These are phyloP conservation scores for Bertia moriformis DNA, from an alignment of 2,329 filamentous ascomycete genomes.

Conservation along the genomic window DNA sequence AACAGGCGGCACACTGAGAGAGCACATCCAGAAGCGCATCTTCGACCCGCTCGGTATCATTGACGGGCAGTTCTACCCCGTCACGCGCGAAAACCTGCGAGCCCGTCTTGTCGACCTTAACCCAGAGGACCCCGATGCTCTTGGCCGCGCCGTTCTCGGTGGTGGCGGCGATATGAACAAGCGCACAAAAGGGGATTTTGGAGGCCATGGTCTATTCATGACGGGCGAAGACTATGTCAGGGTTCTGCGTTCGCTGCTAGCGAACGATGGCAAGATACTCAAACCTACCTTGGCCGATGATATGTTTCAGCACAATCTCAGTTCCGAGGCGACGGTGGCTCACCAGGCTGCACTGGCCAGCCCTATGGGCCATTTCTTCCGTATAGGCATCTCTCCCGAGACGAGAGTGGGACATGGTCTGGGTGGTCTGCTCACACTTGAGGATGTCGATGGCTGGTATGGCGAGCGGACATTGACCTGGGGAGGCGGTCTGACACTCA, in stretches of 20 bases:
- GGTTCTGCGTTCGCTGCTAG: conserved; percentile 27
- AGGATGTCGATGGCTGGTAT: conserved; percentile 26
- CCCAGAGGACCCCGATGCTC: conserved; percentile 17
- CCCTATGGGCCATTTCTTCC: conserved; percentile 18
- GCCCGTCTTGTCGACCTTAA: conserved; percentile 19
- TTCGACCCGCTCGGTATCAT: conserved; percentile 25
- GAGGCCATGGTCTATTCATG: conserved; percentile 26
- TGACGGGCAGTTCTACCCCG: conserved; percentile 22
- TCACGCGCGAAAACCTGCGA: conserved; percentile 17
- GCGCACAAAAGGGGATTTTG: conserved; percentile 20
- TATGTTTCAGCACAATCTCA: conserved; percentile 32
- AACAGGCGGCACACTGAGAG: conserved; percentile 23
- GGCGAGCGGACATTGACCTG: conserved; percentile 25
- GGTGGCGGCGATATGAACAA: conserved; percentile 16
- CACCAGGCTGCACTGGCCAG: conserved; percentile 13
- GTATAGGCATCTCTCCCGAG: conserved; percentile 14
- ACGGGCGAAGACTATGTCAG: conserved; percentile 22
- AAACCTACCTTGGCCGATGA: conserved; percentile 20
- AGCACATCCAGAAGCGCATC: conserved; percentile 26
- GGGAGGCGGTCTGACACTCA: conserved; percentile 27
- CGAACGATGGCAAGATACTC: conserved; percentile 31
- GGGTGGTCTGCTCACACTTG: conserved; percentile 21
- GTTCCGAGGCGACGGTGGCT: conserved; percentile 9
- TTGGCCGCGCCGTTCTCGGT: conserved; percentile 18
- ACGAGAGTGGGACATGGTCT: conserved; percentile 22